Evolutionary conservation across 257 asterid genomes (phyloP).

Genomic region (Nyctanthes arbortristis): DNA sequence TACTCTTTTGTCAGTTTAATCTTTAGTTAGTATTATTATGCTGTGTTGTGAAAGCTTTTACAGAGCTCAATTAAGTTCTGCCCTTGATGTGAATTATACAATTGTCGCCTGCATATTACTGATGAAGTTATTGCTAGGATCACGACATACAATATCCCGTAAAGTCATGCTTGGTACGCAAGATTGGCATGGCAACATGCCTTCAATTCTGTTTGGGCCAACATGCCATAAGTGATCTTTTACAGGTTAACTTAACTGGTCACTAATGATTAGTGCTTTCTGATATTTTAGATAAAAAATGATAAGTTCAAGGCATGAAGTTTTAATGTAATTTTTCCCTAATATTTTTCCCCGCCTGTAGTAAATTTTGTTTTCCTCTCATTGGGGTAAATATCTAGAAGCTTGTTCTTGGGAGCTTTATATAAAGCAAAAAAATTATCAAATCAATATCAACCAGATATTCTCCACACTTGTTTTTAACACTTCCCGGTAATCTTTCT

Average conservation of each 20-base stretch:
- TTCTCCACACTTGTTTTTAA: too few species aligned
- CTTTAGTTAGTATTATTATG: not conserved
- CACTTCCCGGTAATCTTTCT: too few species aligned
- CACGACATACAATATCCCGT: not conserved
- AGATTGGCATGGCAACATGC: not conserved
- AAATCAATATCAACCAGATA: too few species aligned
- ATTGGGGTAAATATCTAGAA: not conserved
- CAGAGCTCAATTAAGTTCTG: not conserved
- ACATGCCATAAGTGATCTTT: too few species aligned
- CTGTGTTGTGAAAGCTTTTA: not conserved
- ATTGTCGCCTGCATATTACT: not conserved
- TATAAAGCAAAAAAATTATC: too few species aligned
- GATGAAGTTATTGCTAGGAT: not conserved
- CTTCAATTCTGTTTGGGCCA: not conserved
- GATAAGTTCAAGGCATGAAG: not conserved
- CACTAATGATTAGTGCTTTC: not conserved
- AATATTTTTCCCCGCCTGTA: not conserved
- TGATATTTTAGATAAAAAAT: not conserved
- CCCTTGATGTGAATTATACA: not conserved
- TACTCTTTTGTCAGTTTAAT: not conserved
- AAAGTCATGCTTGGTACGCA: not conserved
- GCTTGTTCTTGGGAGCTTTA: too few species aligned
- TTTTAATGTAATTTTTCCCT: not conserved
- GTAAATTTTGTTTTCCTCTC: not conserved
- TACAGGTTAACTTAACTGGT: not conserved